Evolutionary conservation across 2,329 filamentous ascomycete species (phyloP), one percentile per base, ranked within the genome.

Genomic region (Ophiostoma fasciatum): DNA sequence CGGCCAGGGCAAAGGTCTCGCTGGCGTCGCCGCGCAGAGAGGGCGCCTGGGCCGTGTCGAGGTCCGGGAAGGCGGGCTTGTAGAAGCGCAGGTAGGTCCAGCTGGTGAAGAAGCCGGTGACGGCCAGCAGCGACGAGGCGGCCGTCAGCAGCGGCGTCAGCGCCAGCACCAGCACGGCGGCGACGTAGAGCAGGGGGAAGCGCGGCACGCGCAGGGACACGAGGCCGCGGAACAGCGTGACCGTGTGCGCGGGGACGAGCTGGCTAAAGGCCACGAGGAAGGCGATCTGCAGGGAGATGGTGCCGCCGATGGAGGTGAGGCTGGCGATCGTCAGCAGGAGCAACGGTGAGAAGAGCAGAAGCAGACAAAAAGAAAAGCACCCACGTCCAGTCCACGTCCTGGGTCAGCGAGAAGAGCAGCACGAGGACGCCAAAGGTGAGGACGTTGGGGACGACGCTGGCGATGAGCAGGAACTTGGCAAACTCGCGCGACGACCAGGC

Each of bases 221-320:
- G 42, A 94, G 63, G 45, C 85, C 85, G 45, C 81, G 80, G 62
- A 94, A 88, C 40, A 98, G 73, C 5, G 88, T 90, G 36, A 96
- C 88, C 10, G 90, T 98, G 58, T 98, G 90, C 43, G 94, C 87
- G 17, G 90, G 90, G 25, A 96, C 81, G 33, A 98, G 82, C 59
- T 98, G 90, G 61, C 93, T 96, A 61, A 96, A 94, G 37, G 88
- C 83, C 49, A 96, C 83, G 42, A 98, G 80, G 62, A 96, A 96
- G 42, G 82, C 78, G 31, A 90, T 85, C 57, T 94, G 88, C 39
- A 94, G 66, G 13, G 87, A 77, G 44, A 94, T 78, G 37, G 85
- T 87, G 48, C 90, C 90, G 48, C 82, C 82, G 51, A 96, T 82
- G 44, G 82, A 78, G 31, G 81, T 85, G 31, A 82, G 60, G 35